phyloP scores from a whole-genome alignment of 768 basidiomycete species.

The Psilocybe cyanescens region DNA sequence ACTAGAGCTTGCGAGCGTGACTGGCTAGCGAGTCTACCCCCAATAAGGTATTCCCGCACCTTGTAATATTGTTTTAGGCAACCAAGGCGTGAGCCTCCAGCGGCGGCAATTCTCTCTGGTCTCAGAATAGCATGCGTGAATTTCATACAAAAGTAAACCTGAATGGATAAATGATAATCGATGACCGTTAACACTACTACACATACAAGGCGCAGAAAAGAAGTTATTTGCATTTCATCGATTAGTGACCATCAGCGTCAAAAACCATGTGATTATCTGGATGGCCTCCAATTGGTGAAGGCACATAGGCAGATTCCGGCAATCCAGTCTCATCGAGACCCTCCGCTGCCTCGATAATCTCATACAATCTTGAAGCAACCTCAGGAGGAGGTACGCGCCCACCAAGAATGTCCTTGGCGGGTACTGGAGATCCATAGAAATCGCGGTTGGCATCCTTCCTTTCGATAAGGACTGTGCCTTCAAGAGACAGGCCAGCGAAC shows the following conservation, averaged over 20 bases:
- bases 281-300: conserved; percentile 63
- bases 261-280: conserved; percentile 65
- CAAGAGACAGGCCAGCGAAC: conserved; percentile 92
- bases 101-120: too few species aligned
- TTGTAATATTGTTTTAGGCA: too few species aligned
- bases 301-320: conserved; percentile 82
- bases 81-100: too few species aligned
- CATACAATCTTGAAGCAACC: conserved; percentile 89
- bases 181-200: neutral
- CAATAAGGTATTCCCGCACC: too few species aligned
- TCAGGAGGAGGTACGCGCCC: conserved; percentile 98
- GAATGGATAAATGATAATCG: neutral
- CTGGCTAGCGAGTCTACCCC: too few species aligned
- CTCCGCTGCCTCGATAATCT: conserved; percentile 96
- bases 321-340: conserved; percentile 86
- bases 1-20: too few species aligned
- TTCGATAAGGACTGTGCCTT: conserved; percentile 94
- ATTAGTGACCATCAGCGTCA: conserved; percentile 62
- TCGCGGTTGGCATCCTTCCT: conserved; percentile 95
- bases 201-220: neutral
- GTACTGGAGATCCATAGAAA: conserved; percentile 92
- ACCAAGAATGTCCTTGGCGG: conserved; percentile 88
- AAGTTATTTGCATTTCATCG: neutral
- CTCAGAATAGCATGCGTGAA: too few species aligned
- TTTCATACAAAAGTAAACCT: neutral